Evolutionary conservation across 108 stramenopile species (phyloP).

Genomic region (Skeletonema menzelii): DNA sequence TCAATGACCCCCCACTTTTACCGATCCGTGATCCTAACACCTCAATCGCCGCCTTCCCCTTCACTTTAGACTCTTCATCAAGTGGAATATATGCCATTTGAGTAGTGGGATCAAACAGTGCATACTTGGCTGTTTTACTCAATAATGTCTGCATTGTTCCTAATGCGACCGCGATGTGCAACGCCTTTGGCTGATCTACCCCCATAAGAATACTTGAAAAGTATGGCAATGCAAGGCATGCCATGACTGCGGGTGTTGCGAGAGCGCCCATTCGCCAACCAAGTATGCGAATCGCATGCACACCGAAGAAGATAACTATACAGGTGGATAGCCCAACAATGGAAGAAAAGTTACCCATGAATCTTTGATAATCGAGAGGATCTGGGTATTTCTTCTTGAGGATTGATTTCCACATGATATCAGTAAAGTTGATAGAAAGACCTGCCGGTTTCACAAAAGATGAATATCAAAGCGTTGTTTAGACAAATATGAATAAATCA

Average conservation of each 20-base stretch:
- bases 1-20: slow-evolving; percentile 93
- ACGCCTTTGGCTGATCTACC: slow-evolving; percentile 64
- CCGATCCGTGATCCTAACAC: slow-evolving; percentile 93
- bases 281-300: slow-evolving; percentile 86
- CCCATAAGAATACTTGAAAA: slow-evolving; percentile 87
- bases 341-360: slow-evolving; percentile 94
- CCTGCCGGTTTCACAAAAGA: slow-evolving; percentile 25
- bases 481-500: neutral
- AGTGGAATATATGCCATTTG: slow-evolving; percentile 97
- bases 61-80: slow-evolving; percentile 94
- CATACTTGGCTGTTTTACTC: slow-evolving; percentile 93
- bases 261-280: slow-evolving; percentile 95
- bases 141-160: slow-evolving; percentile 90
- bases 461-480: neutral
- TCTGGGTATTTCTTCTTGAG: slow-evolving; percentile 91
- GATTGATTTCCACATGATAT: slow-evolving; percentile 96
- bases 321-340: slow-evolving; percentile 84
- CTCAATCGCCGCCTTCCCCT: slow-evolving; percentile 96
- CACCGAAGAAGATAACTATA: slow-evolving; percentile 93
- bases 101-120: slow-evolving; percentile 86
- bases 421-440: slow-evolving; percentile 95
- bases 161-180: slow-evolving; percentile 77
- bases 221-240: slow-evolving; percentile 83
- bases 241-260: slow-evolving; percentile 92
- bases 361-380: slow-evolving; percentile 90